Percentiles rank a stretch among this genome's conserved stretches.
Evolutionary conservation across 73 alveolate species (phyloP).

Genomic region (Paramecium tetraurelia): DNA sequence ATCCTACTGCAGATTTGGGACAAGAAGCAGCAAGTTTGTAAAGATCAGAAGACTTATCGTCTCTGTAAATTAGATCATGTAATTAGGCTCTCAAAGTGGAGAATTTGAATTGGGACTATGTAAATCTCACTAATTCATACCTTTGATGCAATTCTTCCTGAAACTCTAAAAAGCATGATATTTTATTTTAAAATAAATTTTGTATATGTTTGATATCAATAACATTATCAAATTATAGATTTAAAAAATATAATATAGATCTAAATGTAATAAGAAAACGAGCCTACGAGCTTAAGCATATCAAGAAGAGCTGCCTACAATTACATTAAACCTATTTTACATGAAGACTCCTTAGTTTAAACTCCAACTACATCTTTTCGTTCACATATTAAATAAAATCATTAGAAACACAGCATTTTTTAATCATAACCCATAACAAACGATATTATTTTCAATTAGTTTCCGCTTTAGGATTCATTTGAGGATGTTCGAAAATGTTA

Average conservation of each 20-base stretch:
- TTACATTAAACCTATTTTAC: not conserved
- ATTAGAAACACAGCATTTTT: not conserved
- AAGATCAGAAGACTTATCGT: not conserved
- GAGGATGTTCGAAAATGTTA: not conserved
- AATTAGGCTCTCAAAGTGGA: not conserved
- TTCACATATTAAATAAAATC: not conserved
- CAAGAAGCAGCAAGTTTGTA: not conserved
- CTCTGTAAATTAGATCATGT: not conserved
- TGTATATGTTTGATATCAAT: not conserved
- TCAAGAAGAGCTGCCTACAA: not conserved
- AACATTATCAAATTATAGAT: not conserved
- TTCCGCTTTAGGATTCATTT: not conserved
- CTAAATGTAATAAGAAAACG: not conserved
- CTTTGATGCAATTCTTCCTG: slow-evolving; percentile 4
- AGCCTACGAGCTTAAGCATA: not conserved
- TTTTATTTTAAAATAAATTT: slow-evolving; percentile 2
- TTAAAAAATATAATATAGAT: not conserved
- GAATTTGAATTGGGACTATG: not conserved
- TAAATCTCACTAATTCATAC: not conserved
- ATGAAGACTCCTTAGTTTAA: not conserved
- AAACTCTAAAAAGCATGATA: slow-evolving; percentile 25
- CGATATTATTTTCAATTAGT: not conserved
- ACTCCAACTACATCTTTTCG: not conserved
- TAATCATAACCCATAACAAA: not conserved
- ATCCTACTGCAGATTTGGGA: not conserved